These are phyloP conservation scores for Osmozyma mogii DNA, from an alignment of 805 yeast species.

Conservation along the genomic window DNA sequence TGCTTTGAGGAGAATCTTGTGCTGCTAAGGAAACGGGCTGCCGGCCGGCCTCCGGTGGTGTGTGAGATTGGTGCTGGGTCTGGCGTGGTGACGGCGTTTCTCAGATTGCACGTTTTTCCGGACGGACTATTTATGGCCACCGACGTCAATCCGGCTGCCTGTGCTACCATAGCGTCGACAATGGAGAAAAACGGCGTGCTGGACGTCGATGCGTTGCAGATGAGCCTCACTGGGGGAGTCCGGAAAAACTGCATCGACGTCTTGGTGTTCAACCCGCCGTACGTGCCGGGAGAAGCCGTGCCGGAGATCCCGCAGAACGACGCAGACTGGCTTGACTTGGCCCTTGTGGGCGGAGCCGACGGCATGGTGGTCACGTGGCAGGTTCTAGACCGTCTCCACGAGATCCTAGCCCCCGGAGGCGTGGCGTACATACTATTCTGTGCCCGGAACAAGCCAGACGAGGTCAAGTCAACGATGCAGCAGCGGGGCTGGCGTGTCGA, in stretches of 20 bases:
- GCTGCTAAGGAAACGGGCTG: conserved; percentile 6
- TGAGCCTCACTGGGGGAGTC: conserved; percentile 48
- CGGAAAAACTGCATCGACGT: conserved; percentile 49
- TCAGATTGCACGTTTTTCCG: conserved; percentile 50
- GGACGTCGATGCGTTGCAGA: conserved; percentile 34
- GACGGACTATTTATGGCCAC: conserved; percentile 53
- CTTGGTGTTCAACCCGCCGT: conserved; percentile 89
- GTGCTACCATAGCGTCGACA: conserved; percentile 33
- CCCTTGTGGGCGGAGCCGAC: conserved; percentile 79
- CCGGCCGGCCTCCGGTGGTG: conserved; percentile 40
- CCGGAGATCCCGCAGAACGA: conserved; percentile 47
- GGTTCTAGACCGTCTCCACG: conserved; percentile 48
- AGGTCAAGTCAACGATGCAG: conserved; percentile 43
- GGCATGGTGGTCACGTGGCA: conserved; percentile 83
- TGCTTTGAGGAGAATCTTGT: conserved; percentile 57
- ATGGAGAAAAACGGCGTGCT: conserved; percentile 13
- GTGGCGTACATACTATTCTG: conserved; percentile 86
- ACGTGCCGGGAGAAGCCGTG: conserved; percentile 79
- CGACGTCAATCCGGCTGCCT: conserved; percentile 77
- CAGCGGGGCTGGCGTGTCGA: conserved; percentile 45
- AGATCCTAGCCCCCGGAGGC: conserved; percentile 49
- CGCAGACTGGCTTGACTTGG: conserved; percentile 79
- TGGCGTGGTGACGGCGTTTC: conserved; percentile 78
- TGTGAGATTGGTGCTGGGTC: conserved; percentile 90
- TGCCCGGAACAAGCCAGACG: conserved; percentile 77